phyloP scores from a whole-genome alignment of 495 filamentous ascomycete genomes.

The Neurospora sublineolata region DNA sequence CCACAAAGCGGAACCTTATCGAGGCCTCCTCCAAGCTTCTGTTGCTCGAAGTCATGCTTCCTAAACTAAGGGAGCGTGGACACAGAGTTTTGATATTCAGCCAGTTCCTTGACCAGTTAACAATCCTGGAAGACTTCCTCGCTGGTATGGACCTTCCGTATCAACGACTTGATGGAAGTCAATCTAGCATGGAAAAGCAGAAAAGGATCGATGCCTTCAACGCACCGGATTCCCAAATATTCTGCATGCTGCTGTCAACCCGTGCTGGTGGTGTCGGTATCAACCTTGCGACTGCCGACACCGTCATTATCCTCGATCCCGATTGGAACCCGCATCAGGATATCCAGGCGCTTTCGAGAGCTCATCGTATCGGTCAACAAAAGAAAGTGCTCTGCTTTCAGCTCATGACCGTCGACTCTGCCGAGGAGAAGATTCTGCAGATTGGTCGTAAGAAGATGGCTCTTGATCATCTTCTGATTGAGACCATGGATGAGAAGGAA shows the following conservation, averaged over 20 bases:
- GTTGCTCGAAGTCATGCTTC: slow-evolving; percentile 78
- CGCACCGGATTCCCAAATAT: slow-evolving; percentile 65
- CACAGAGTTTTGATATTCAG: slow-evolving; percentile 93
- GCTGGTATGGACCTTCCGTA: slow-evolving; percentile 55
- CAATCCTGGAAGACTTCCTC: slow-evolving; percentile 86
- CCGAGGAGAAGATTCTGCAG: slow-evolving; percentile 93
- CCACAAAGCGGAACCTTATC: slow-evolving; percentile 66
- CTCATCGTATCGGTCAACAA: slow-evolving; percentile 90
- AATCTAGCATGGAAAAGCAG: slow-evolving; percentile 76
- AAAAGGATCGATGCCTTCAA: slow-evolving; percentile 91
- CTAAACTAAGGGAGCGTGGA: slow-evolving; percentile 76
- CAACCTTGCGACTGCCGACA: slow-evolving; percentile 94
- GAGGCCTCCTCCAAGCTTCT: slow-evolving; percentile 87
- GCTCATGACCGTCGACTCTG: slow-evolving; percentile 74
- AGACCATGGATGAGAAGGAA: slow-evolving; percentile 64
- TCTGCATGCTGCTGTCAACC: slow-evolving; percentile 86
- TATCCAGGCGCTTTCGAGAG: slow-evolving; percentile 86
- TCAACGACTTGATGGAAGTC: slow-evolving; percentile 75
- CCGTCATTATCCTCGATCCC: slow-evolving; percentile 95
- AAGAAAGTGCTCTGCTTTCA: slow-evolving; percentile 95
- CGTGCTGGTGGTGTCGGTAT: slow-evolving; percentile 94
- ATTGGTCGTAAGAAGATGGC: slow-evolving; percentile 93
- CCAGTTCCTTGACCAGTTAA: slow-evolving; percentile 83
- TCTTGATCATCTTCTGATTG: slow-evolving; percentile 85
- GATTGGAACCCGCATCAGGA: slow-evolving; percentile 99